A percentile compares a stretch with the other conserved stretches of the same genome.
These are phyloP conservation scores for Vickermania ingenoplastis DNA, from an alignment of 208 protist species.

Conservation along the genomic window DNA sequence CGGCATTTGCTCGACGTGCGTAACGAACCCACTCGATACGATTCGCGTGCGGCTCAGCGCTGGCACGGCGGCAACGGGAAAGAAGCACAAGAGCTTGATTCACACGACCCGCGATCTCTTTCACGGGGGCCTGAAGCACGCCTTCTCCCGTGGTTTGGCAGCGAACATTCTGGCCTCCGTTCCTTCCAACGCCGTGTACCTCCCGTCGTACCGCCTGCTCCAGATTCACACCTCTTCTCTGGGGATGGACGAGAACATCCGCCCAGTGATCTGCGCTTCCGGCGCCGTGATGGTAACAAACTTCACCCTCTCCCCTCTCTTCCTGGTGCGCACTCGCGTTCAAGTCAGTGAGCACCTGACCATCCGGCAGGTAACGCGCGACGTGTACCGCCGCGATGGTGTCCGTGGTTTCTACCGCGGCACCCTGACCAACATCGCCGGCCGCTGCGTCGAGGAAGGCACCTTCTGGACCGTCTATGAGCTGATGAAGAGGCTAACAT, in stretches of 20 bases:
- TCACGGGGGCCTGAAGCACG: constrained; percentile 49
- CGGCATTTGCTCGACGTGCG: constrained; percentile 79
- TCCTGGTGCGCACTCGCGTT: constrained; percentile 81
- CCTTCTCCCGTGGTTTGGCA: constrained; percentile 64
- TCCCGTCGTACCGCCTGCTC: constrained; percentile 72
- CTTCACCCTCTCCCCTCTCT: constrained; percentile 61
- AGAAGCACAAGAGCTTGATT: constrained; percentile 64
- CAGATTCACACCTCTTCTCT: constrained; percentile 34
- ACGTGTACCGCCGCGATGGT: constrained; percentile 65
- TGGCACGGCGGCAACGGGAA: constrained; percentile 61
- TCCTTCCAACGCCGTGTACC: constrained; percentile 83
- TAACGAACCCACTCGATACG: constrained; percentile 86
- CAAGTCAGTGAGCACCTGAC: constrained; percentile 73
- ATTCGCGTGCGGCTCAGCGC: constrained; percentile 78
- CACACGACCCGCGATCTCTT: constrained; percentile 63
- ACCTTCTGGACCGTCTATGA: constrained; percentile 86
- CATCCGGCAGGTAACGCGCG: constrained; percentile 54
- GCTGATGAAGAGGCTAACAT: constrained; percentile 66
- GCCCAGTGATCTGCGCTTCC: constrained; percentile 49
- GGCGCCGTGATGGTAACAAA: constrained; percentile 76
- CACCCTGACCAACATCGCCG: constrained; percentile 69
- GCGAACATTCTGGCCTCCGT: constrained; percentile 85
- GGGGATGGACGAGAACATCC: constrained; percentile 38
- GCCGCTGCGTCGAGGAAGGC: constrained; percentile 81
- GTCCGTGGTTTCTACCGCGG: constrained; percentile 77